Evolutionary conservation across 2,329 filamentous ascomycete species (phyloP).

Genomic region (Epichloe sp.): DNA sequence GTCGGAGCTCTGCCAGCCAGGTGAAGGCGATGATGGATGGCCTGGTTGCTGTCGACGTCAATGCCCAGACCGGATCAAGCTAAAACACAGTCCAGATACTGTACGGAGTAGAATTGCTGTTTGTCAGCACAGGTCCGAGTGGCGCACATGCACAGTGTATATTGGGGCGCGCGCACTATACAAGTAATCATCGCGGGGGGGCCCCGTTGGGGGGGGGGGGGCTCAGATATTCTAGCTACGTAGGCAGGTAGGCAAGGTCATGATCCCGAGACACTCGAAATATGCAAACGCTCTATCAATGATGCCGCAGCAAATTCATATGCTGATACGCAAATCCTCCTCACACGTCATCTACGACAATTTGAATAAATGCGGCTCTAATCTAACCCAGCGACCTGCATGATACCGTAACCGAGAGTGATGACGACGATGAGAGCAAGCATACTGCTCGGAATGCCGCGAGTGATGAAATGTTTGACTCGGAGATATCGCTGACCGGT

Average conservation of each 20-base stretch:
- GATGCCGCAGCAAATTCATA: neutral
- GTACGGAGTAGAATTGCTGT: neutral
- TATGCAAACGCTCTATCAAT: no score
- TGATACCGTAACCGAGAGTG: conserved; percentile 80
- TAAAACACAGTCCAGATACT: neutral
- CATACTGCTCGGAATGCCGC: conserved; percentile 80
- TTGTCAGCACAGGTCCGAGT: no score
- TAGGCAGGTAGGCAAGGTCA: neutral
- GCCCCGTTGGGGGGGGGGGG: no score
- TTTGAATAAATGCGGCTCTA: conserved; percentile 11
- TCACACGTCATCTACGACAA: neutral
- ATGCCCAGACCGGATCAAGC: neutral
- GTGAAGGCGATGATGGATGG: neutral
- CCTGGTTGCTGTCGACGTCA: neutral
- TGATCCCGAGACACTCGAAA: no score
- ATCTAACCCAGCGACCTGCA: conserved; percentile 59
- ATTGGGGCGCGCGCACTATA: neutral
- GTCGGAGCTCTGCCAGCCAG: neutral
- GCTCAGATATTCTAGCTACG: neutral
- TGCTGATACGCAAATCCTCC: neutral
- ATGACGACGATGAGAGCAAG: conserved; percentile 72
- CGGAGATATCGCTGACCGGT: conserved; percentile 84
- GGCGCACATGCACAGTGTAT: neutral
- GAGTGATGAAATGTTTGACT: conserved; percentile 87
- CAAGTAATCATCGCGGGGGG: neutral